Percentiles rank a stretch among this genome's conserved stretches.
Conservation (phyloP, 2,329 filamentous ascomycete species). For the Botrytis squamosa region DNA sequence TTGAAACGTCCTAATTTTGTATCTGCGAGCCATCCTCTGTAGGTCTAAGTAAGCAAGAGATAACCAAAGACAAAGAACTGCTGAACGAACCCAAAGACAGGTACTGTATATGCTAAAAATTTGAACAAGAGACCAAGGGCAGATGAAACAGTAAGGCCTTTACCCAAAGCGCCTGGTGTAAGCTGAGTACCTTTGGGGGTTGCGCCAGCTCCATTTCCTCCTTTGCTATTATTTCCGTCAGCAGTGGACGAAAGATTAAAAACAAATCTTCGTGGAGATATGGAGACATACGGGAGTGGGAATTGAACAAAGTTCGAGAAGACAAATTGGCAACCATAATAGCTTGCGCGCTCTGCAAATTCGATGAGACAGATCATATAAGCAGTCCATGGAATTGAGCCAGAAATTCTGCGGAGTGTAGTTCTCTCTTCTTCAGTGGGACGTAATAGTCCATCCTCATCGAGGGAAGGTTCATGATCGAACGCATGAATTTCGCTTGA, state of each 20-base stretch:
- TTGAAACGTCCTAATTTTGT: constrained; percentile 64
- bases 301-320: constrained; percentile 64
- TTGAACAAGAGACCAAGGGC: constrained; percentile 52
- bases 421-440: constrained; percentile 58
- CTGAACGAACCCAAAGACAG: constrained; percentile 32
- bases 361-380: constrained; percentile 73
- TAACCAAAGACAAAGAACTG: constrained; percentile 38
- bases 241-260: background rate
- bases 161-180: constrained; percentile 57
- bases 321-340: constrained; percentile 65
- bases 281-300: constrained; percentile 46
- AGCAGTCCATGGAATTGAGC: constrained; percentile 62
- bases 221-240: constrained; percentile 28
- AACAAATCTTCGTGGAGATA: background rate
- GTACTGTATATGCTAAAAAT: constrained; percentile 48
- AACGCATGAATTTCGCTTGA: constrained; percentile 1
- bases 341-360: constrained; percentile 73
- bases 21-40: constrained; percentile 57
- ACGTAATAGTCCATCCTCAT: constrained; percentile 13
- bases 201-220: constrained; percentile 43
- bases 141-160: constrained; percentile 54
- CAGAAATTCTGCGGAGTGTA: constrained; percentile 62
- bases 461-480: constrained; percentile 11
- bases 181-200: constrained; percentile 39
- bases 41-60: constrained; percentile 32